phyloP scores from a whole-genome alignment of 2,329 filamentous ascomycete species.

The Fusarium miscanthi region DNA sequence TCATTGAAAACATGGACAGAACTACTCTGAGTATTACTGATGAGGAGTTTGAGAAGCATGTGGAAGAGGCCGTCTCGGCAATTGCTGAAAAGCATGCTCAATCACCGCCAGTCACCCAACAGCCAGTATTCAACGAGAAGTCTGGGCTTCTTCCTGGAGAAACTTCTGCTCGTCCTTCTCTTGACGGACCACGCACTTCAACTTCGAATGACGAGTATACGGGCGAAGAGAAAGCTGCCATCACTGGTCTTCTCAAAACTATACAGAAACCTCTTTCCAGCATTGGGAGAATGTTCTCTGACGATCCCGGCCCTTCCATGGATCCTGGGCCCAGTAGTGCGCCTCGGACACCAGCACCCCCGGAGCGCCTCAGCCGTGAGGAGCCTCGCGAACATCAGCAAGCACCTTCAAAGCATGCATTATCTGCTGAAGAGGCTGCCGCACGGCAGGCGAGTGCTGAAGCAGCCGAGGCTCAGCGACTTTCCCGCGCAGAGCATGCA shows the following conservation, averaged over 20 bases:
- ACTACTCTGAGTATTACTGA: conserved; percentile 94
- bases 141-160: conserved; percentile 40
- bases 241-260: conserved; percentile 85
- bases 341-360: conserved; percentile 52
- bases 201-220: conserved; percentile 66
- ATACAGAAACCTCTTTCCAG: conserved; percentile 92
- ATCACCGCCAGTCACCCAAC: conserved; percentile 57
- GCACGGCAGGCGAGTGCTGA: conserved; percentile 92
- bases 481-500: conserved; percentile 85
- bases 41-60: conserved; percentile 93
- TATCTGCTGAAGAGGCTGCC: conserved; percentile 86
- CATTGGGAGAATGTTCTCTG: conserved; percentile 95
- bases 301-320: conserved; percentile 60
- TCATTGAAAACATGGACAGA: conserved; percentile 95
- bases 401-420: conserved; percentile 53
- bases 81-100: conserved; percentile 87
- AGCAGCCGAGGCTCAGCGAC: conserved; percentile 83
- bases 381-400: conserved; percentile 48
- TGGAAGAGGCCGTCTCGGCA: conserved; percentile 94
- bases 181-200: conserved; percentile 64
- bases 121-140: conserved; percentile 60
- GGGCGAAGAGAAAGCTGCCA: conserved; percentile 80
- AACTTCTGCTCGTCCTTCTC: conserved; percentile 54
- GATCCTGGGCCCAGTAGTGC: conserved; percentile 48
- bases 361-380: conserved; percentile 49